phyloP scores from a whole-genome alignment of 331 rosid genomes.

The Cydonia oblonga region DNA sequence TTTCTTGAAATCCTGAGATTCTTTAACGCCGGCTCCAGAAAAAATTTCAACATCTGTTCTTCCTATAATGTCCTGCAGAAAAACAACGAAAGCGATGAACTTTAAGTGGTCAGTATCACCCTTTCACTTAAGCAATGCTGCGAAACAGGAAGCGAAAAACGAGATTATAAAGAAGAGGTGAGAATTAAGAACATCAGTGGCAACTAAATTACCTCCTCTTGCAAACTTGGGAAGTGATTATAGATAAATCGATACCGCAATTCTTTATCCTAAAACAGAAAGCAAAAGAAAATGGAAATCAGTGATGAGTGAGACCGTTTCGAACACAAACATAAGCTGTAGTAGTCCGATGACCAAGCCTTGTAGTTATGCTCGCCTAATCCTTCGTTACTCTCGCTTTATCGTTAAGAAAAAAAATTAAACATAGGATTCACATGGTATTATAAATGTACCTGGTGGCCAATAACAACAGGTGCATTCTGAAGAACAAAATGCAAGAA shows the following conservation, averaged over 20 bases:
- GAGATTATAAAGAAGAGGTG: background rate
- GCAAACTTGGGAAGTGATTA: constrained; percentile 90
- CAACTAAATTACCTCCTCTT: constrained; percentile 71
- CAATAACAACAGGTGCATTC: constrained; percentile 96
- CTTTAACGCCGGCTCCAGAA: constrained; percentile 75
- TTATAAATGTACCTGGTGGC: constrained; percentile 67
- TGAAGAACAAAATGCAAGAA: constrained; percentile 96
- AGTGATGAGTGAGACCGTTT: background rate
- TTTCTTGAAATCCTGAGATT: constrained; percentile 84
- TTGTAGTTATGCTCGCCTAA: background rate
- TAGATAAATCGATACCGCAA: constrained; percentile 93
- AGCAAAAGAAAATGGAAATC: background rate
- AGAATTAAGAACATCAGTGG: constrained; percentile 17
- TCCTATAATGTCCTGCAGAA: constrained; percentile 74
- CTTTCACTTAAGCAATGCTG: background rate
- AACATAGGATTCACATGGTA: background rate
- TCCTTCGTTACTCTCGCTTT: background rate
- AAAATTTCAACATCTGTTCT: constrained; percentile 95
- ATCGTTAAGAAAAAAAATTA: background rate
- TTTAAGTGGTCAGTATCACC: background rate
- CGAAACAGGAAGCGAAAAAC: background rate
- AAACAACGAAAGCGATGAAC: background rate
- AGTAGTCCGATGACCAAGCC: background rate
- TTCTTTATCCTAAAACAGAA: constrained; percentile 65
- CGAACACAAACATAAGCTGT: background rate